Conservation (phyloP, 169 alveolate genomes). For the Babesia ovata region DNA sequence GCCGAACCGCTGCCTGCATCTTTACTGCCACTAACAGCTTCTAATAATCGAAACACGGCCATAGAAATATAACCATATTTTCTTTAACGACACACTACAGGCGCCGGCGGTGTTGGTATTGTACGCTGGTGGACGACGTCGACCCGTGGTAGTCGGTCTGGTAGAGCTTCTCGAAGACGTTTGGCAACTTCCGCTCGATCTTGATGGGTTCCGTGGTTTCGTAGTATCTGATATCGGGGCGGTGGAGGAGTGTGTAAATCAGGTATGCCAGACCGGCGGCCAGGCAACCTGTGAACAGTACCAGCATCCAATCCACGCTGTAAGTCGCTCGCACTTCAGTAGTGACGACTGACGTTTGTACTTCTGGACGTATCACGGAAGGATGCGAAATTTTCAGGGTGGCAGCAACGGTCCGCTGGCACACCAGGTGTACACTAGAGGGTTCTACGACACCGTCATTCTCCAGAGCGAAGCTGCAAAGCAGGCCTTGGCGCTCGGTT, state of each 20-base stretch:
- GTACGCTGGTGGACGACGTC: conserved; percentile 13
- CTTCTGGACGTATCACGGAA: not conserved
- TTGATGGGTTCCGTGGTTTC: conserved; percentile 65
- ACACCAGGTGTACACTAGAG: conserved; percentile 9
- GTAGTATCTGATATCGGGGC: conserved; percentile 35
- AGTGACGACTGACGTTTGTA: not conserved
- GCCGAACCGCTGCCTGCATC: not conserved
- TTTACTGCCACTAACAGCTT: not conserved
- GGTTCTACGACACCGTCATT: conserved; percentile 40
- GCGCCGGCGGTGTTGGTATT: conserved; percentile 32
- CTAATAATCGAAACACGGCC: not conserved
- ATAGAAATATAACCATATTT: not conserved
- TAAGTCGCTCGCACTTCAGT: not conserved
- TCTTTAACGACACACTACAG: not conserved
- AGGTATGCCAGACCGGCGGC: conserved; percentile 35
- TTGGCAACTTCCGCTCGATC: conserved; percentile 60
- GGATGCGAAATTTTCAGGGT: conserved; percentile 5
- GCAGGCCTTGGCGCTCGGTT: conserved; percentile 29
- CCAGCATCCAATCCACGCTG: conserved; percentile 22
- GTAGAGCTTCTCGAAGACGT: conserved; percentile 56
- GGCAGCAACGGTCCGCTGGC: conserved; percentile 28
- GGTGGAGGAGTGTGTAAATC: conserved; percentile 36
- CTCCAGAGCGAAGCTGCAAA: conserved; percentile 18
- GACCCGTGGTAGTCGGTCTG: conserved; percentile 51
- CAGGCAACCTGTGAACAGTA: conserved; percentile 9